Base-by-base conservation (phyloP, 495 filamentous ascomycete species). In the Penicillium ucsense region DNA sequence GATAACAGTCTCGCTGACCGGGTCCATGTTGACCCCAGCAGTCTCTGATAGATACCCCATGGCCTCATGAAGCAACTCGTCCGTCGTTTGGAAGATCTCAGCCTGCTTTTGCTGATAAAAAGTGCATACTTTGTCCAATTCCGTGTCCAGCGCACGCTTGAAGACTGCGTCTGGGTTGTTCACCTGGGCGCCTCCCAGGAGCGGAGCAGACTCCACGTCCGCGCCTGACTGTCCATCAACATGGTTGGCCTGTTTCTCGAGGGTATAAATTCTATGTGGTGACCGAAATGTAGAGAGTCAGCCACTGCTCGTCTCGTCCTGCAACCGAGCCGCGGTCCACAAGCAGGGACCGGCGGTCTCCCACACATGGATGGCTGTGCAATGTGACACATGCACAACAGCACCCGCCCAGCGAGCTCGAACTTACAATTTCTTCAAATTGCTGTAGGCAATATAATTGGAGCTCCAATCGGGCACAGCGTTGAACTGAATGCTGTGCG, bases 401-500 rank as follows among this genome's bases (percentile, higher is more conserved):
- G 20, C 20, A 20, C 20, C 20, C 20, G 20, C 20, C 20, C 20
- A 20, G 20, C 20, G 20, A 20, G 20, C 20, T 20, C 20, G 20
- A 33, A 75, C 89, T 61, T 70, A 95, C 90, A 95, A 72, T 74
- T 99, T 99, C 78, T 99, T 99, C 53, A 97, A 79, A 58, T 95
- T 97, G 64, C 88, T 94, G 67, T 99, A 99, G 46, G 89, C 83
- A 56, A 99, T 92, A 65, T 99, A 99, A 66, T 95, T 80, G 51
- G 82, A 86, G 71, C 89, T 96, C 92, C 92, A 99, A 62, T 99
- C 92, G 20, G 94, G 92, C 47, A 99, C 94, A 47, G 92, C 89
- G 69, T 99, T 99, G 70, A 99, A 99, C 72, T 99, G 92, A 54
- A 99, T 82, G 68, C 94, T 97, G 63, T 97, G 92, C 42, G 92